These are phyloP conservation scores for Zizania latifolia DNA, from an alignment of 176 grass and related monocot species.

Conservation along the genomic window DNA sequence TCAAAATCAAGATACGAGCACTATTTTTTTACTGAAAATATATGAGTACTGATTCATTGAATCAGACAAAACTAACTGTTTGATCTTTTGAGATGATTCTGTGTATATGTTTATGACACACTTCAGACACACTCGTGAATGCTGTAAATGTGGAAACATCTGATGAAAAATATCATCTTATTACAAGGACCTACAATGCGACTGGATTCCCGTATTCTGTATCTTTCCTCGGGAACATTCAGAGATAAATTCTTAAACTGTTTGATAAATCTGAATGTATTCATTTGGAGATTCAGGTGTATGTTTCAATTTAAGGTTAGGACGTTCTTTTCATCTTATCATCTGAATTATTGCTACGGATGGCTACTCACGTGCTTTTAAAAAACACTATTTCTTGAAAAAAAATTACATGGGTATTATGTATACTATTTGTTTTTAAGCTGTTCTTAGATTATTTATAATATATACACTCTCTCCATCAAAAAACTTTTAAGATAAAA, in stretches of 20 bases:
- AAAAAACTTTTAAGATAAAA: no score
- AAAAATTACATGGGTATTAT: no score
- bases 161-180: conserved; percentile 47
- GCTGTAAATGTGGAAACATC: conserved; percentile 56
- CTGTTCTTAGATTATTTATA: no score
- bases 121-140: conserved; percentile 50
- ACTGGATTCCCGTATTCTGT: conserved; percentile 56
- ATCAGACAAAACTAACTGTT: background rate
- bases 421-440: no score
- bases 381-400: no score
- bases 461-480: no score
- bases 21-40: no score
- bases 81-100: conserved; percentile 25
- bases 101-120: conserved; percentile 39
- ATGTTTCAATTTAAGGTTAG: background rate
- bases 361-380: no score
- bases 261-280: background rate
- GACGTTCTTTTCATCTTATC: no score
- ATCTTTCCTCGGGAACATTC: conserved; percentile 58
- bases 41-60: no score
- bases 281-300: background rate
- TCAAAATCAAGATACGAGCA: no score
- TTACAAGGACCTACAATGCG: conserved; percentile 56
- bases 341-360: no score
- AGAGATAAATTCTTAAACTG: conserved; percentile 32